Evolutionary conservation across 2,329 filamentous ascomycete species (phyloP), one percentile per base, ranked within the genome.

Genomic region (Fusarium penzigii): DNA sequence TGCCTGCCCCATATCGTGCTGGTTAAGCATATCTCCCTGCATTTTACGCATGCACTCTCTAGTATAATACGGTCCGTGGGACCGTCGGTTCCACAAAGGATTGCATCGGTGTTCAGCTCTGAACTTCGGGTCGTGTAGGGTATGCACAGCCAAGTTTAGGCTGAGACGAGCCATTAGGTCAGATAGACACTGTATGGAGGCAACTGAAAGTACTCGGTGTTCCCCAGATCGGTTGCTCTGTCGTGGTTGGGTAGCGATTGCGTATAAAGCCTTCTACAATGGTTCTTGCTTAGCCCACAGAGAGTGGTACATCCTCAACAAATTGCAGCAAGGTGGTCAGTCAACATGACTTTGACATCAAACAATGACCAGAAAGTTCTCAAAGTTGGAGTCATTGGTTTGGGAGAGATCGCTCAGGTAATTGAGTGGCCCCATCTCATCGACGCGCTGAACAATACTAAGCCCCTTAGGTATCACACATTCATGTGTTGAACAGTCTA

Each of bases 391-490:
- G 46, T 55, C 29, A 52, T 55, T 11, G 53, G 53, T 5, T 39
- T 52, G 6, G 53, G 53, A 42, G 53, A 55, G 43, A 45, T 55
- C 4, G 53, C 53, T 17, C 53, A 55, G 49, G 53, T 55, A n/a
- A n/a, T n/a, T n/a, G n/a, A n/a, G n/a, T 46, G 17, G 43, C 13
- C 29, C 25, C 29, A 13, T 34, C 3, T 17, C 11, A 11, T 13
- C 25, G 12, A 1, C 25, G 29, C 38, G 13, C 25, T 40, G n/a
- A 2, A 25, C 11, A 5, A 42, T 40, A 36, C 25, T 55, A 8
- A 55, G 29, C 6, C 36, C 72, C 17, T 36, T 76, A 83, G 65
- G 77, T 80, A 36, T 74, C 77, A 29, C 81, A 85, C 61, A 74
- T 85, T 7, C 80, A 79, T 1, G 75, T 71, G 3, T 62, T 85